Evolutionary conservation across 1,284 basidiomycete species (phyloP).

Genomic region (Trichosporon ovoides): DNA sequence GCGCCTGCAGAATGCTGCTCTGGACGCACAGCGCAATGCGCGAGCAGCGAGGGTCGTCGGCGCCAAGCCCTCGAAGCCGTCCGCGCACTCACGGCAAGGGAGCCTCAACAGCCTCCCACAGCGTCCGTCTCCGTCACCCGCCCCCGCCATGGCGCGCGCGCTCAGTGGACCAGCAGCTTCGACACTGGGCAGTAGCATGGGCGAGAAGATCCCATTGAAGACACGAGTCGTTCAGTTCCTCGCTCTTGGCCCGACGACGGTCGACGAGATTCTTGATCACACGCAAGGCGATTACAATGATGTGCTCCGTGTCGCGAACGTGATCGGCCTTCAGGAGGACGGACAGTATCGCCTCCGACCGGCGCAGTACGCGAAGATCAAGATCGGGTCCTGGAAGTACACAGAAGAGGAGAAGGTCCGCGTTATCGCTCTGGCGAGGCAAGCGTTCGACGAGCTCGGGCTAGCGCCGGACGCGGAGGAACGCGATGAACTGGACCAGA

Average conservation of each 20-base stretch:
- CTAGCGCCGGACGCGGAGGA: slow-evolving; percentile 35
- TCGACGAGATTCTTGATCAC: slow-evolving; percentile 29
- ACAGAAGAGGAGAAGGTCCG: slow-evolving; percentile 33
- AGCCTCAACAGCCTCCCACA: slow-evolving; percentile 1
- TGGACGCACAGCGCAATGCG: slow-evolving; percentile 30
- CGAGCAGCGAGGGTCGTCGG: slow-evolving; percentile 28
- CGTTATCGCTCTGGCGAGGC: slow-evolving; percentile 33
- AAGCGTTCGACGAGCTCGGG: slow-evolving; percentile 42
- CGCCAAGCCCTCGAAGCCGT: slow-evolving; percentile 4
- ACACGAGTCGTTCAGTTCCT: slow-evolving; percentile 43
- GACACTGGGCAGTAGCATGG: slow-evolving; percentile 4
- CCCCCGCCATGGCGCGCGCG: slow-evolving; percentile 12
- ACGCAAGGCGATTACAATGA: slow-evolving; percentile 36
- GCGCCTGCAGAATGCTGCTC: slow-evolving; percentile 26
- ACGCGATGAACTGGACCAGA: slow-evolving; percentile 33
- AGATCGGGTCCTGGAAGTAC: slow-evolving; percentile 37
- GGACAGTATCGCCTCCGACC: slow-evolving; percentile 30
- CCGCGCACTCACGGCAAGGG: neutral
- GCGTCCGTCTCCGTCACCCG: neutral
- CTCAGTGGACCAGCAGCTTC: slow-evolving; percentile 17
- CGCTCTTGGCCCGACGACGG: slow-evolving; percentile 33
- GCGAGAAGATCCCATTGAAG: slow-evolving; percentile 37
- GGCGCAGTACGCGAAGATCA: slow-evolving; percentile 43
- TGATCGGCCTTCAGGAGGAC: slow-evolving; percentile 21
- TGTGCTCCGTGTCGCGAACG: slow-evolving; percentile 40